Percentiles rank a stretch among this genome's conserved stretches.
phyloP scores from a whole-genome alignment of 2,329 filamentous ascomycete genomes.

The Bipolaris bicolor region DNA sequence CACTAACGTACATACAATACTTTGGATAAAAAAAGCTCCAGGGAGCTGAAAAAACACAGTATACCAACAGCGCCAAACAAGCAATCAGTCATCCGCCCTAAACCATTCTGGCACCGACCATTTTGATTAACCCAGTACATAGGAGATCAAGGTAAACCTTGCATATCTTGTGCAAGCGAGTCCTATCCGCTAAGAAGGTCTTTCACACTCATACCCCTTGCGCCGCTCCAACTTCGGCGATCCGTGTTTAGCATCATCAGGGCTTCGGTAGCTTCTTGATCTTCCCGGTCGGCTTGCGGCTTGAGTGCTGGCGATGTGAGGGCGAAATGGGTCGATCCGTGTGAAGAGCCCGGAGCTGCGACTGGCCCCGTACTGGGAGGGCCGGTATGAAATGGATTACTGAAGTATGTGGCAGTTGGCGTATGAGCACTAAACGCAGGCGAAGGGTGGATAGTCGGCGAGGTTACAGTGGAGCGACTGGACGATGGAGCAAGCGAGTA shows the following conservation, averaged over 20 bases:
- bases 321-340: constrained; percentile 34
- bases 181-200: constrained; percentile 51
- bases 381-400: constrained; percentile 38
- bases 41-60: neutral
- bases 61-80: constrained; percentile 12
- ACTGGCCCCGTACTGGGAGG: constrained; percentile 32
- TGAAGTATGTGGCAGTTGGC: constrained; percentile 36
- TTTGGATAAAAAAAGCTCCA: neutral
- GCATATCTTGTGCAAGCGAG: neutral
- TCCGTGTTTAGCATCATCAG: constrained; percentile 87
- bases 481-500: constrained; percentile 53
- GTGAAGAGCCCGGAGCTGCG: constrained; percentile 31
- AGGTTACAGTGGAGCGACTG: constrained; percentile 44
- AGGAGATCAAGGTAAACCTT: constrained; percentile 4
- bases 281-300: constrained; percentile 49
- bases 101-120: neutral
- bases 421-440: constrained; percentile 53
- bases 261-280: constrained; percentile 82
- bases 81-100: constrained; percentile 11
- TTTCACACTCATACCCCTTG: constrained; percentile 54
- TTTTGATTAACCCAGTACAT: constrained; percentile 8
- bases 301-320: constrained; percentile 47
- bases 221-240: constrained; percentile 60
- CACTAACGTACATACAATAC: neutral
- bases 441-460: constrained; percentile 44